These are phyloP conservation scores for Entophlyctis luteolus DNA, from an alignment of 192 early-diverging fungal species.

Conservation along the genomic window DNA sequence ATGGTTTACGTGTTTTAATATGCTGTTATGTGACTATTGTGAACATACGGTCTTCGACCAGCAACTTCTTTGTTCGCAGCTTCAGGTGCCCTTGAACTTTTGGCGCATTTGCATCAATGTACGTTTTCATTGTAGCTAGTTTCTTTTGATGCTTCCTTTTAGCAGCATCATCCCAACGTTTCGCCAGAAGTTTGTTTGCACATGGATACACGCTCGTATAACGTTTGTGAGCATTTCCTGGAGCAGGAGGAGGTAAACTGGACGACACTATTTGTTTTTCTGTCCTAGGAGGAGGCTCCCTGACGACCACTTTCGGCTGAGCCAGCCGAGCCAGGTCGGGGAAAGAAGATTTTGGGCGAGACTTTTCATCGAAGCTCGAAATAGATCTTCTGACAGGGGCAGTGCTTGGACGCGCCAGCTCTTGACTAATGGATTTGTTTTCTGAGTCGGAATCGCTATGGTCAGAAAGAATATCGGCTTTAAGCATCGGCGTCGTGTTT, in stretches of 20 bases:
- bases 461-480: no score
- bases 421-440: no score
- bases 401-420: no score
- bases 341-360: no score
- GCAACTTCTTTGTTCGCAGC: slow-evolving; percentile 28
- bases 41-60: slow-evolving; percentile 30
- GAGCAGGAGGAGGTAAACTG: slow-evolving; percentile 37
- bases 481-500: no score
- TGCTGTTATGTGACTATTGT: background rate
- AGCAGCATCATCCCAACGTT: slow-evolving; percentile 49
- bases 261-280: no score
- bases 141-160: slow-evolving; percentile 40
- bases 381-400: no score
- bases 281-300: no score
- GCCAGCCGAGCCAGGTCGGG: no score
- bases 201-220: slow-evolving; percentile 41
- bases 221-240: slow-evolving; percentile 38
- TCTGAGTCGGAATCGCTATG: no score
- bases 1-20: background rate
- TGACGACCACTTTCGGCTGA: no score
- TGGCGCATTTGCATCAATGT: slow-evolving; percentile 40
- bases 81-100: slow-evolving; percentile 39
- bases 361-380: no score
- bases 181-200: slow-evolving; percentile 44
- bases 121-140: slow-evolving; percentile 43